Evolutionary conservation across 768 basidiomycete genomes (phyloP).

Genomic region (Sutorius australiensis): DNA sequence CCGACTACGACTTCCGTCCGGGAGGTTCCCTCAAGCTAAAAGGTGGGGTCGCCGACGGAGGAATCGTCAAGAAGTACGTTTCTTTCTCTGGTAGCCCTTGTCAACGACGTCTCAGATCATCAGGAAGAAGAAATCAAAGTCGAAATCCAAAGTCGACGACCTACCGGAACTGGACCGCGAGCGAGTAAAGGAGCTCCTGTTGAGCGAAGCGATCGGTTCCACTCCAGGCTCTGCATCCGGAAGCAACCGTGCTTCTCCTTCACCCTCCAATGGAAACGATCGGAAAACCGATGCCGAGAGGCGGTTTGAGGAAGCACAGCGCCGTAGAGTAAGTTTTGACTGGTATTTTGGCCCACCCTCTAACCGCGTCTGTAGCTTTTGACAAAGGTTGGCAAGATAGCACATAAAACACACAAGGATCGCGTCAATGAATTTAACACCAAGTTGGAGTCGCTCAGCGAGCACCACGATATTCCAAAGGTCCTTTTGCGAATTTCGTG

Average conservation of each 20-base stretch:
- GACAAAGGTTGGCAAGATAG: slow-evolving; percentile 70
- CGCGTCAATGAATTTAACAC: slow-evolving; percentile 87
- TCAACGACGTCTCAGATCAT: slow-evolving; percentile 9
- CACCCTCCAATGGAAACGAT: slow-evolving; percentile 43
- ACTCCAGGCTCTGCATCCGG: slow-evolving; percentile 45
- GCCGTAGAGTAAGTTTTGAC: slow-evolving; percentile 56
- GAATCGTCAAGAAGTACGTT: slow-evolving; percentile 77
- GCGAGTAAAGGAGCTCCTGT: slow-evolving; percentile 47
- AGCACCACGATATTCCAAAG: slow-evolving; percentile 95
- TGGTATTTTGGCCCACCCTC: not conserved
- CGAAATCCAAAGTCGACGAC: slow-evolving; percentile 54
- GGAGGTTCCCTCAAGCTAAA: slow-evolving; percentile 90
- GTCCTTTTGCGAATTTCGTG: slow-evolving; percentile 37
- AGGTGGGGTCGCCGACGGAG: slow-evolving; percentile 73
- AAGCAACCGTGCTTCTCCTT: slow-evolving; percentile 61
- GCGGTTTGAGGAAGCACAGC: slow-evolving; percentile 86
- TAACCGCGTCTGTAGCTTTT: slow-evolving; percentile 50
- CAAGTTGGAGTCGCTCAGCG: slow-evolving; percentile 81
- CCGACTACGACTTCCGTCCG: slow-evolving; percentile 80
- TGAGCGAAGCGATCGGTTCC: slow-evolving; percentile 44
- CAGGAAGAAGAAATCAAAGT: slow-evolving; percentile 84
- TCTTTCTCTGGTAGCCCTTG: not conserved
- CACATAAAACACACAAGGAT: slow-evolving; percentile 88
- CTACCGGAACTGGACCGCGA: slow-evolving; percentile 41
- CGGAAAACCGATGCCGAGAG: slow-evolving; percentile 84